phyloP scores from a whole-genome alignment of 1,284 basidiomycete genomes.

The Cryptococcus wingfieldii region DNA sequence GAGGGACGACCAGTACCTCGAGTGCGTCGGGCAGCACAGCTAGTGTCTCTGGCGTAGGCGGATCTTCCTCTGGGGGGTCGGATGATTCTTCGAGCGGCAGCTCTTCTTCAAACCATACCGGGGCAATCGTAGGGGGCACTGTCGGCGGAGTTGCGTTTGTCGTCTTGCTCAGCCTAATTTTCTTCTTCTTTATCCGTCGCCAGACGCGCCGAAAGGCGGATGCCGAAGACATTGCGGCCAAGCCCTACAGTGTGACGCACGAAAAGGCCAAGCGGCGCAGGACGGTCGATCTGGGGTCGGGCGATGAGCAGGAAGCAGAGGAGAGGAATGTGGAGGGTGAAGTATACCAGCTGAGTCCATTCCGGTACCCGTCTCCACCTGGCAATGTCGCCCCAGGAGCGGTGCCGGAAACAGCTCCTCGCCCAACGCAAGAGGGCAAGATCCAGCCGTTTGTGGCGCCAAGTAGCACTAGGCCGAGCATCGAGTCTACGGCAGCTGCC shows the following conservation, averaged over 20 bases:
- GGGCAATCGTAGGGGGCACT: conserved; percentile 40
- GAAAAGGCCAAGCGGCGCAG: conserved; percentile 13
- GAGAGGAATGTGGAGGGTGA: conserved; percentile 10
- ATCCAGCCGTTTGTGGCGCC: not conserved
- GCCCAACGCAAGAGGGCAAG: not conserved
- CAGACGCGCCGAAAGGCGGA: conserved; percentile 12
- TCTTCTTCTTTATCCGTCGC: conserved; percentile 33
- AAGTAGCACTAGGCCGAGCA: too few relatives aligned
- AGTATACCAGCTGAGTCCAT: conserved; percentile 30
- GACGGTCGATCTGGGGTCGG: conserved; percentile 6
- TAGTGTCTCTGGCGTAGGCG: conserved; percentile 22
- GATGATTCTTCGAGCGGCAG: not conserved
- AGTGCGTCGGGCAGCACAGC: not conserved
- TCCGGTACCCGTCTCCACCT: conserved; percentile 32
- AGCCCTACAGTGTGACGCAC: conserved; percentile 21
- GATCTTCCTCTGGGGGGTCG: conserved; percentile 13
- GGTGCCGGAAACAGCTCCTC: not conserved
- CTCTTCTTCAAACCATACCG: conserved; percentile 12
- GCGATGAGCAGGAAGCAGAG: not conserved
- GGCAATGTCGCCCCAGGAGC: conserved; percentile 2
- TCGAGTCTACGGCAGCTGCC: too few relatives aligned
- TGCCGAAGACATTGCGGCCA: conserved; percentile 10
- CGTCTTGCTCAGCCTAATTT: conserved; percentile 25
- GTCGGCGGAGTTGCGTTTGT: conserved; percentile 41
- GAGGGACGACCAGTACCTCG: conserved; percentile 5